Evolutionary conservation across 345 rosid species (phyloP), one percentile per base, ranked within the genome.

Genomic region (Sapria himalayana): DNA sequence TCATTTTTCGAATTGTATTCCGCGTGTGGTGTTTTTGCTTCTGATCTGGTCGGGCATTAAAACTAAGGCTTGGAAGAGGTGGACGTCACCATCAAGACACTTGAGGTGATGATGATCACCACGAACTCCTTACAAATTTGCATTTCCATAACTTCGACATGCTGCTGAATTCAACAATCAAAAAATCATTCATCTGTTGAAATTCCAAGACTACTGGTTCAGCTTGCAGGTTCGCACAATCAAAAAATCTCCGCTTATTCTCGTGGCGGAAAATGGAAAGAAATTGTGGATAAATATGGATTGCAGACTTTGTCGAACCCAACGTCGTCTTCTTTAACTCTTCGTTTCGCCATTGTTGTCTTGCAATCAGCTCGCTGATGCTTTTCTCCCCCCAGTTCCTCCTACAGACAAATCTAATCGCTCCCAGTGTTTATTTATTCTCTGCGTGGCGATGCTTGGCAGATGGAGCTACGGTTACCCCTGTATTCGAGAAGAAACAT

Each of bases 61-160:
- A 95, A 82, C 63, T 95, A 84, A 64, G 71, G 67, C 61, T 72
- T 91, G 45, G 86, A 85, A 0, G 93, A 91, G 38, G 84, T 80
- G 95, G 95, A 91, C 52, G 75, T 91, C 18, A 91, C 95, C 39
- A 82, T 80, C 51, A 69, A 75, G 60, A 92, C 95, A 47, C 92
- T 91, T 33, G 54, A 84, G 93, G 93, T 84, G 41, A 25, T 15
- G n/a, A n/a, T n/a, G n/a, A n/a, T n/a, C n/a, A n/a, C n/a, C n/a
- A n/a, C n/a, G n/a, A n/a, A n/a, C n/a, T n/a, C n/a, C n/a, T n/a
- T n/a, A n/a, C n/a, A n/a, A n/a, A n/a, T n/a, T n/a, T 22, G 39
- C 37, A 22, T 46, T 59, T 47, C 9, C 51, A 76, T 77, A 81
- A 76, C 54, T 72, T 73, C 52, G 78, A 76, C 57, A 76, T 76